phyloP scores from a whole-genome alignment of 768 basidiomycete genomes.

The Agrocybe chaxingu region DNA sequence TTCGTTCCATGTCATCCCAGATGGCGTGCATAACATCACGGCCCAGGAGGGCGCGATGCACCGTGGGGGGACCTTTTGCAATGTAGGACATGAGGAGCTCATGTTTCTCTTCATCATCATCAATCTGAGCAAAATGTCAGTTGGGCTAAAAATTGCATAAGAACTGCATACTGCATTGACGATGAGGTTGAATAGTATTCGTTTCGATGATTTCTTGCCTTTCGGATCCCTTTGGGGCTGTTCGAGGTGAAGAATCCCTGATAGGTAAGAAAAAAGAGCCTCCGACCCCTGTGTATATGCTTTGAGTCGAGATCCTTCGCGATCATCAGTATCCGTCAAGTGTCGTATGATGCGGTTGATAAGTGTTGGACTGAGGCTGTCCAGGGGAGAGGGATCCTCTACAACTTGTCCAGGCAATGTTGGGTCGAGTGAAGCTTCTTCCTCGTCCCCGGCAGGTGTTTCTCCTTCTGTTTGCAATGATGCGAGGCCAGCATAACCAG shows the following conservation, averaged over 20 bases:
- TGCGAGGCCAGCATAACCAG: too few species aligned
- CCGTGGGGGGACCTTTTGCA: neutral
- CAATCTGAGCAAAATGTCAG: neutral
- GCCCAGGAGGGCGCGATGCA: conserved; percentile 21
- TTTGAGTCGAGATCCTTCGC: neutral
- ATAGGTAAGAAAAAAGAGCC: conserved; percentile 8
- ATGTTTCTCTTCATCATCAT: too few species aligned
- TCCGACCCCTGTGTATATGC: conserved; percentile 9
- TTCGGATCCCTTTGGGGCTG: conserved; percentile 1
- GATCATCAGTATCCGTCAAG: conserved; percentile 1
- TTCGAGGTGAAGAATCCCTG: neutral
- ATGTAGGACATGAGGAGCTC: conserved; percentile 1
- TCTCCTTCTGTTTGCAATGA: too few species aligned
- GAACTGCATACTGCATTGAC: conserved; percentile 1
- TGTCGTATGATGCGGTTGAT: neutral
- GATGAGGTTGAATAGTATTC: conserved; percentile 6
- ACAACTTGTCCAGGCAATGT: neutral
- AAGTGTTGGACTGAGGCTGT: neutral
- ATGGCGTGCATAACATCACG: conserved; percentile 23
- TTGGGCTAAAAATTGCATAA: neutral
- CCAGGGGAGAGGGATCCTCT: neutral
- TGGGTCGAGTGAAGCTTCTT: neutral
- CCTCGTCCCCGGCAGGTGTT: too few species aligned
- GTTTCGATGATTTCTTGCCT: conserved; percentile 4
- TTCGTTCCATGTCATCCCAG: conserved; percentile 26